Evolutionary conservation across 2,329 filamentous ascomycete genomes (phyloP), one percentile per base, ranked within the genome.

Genomic region (Capronia epimyces): DNA sequence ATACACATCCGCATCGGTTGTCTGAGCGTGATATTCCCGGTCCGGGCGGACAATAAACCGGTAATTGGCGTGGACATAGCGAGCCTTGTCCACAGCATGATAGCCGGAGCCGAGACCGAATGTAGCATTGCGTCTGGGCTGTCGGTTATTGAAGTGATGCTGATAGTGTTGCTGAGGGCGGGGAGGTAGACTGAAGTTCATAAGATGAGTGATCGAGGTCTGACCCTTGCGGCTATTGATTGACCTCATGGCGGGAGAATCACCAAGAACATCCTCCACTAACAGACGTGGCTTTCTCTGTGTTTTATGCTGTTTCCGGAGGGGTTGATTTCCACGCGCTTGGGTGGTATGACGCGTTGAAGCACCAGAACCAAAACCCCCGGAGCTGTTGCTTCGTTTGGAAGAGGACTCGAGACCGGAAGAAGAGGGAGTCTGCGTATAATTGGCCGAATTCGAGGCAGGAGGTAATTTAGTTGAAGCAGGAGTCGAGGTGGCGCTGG

Each of bases 21-120:
- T 86, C 65, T 97, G 89, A 4, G 81, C 79, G 53, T 81, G 78
- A 66, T 97, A 98, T 63, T 84, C 81, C 51, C 82, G 84, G 49
- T 81, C 78, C 2, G 93, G 91, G 53, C 88, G 84, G 45, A 98
- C 90, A 52, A 98, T 86, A 67, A 98, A 98, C 49, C 93, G 86
- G 66, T 98, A 98, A 68, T 98, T 98, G 58, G 93, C 89, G 68
- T 98, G 90, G 13, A 98, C 84, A 60, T 88, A 89, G 74, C 84
- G 86, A 51, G 90, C 86, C 72, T 97, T 97, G 69, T 98, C 93
- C 37, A 83, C 81, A 12, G 88, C 83, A 68, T 96, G 89, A 68
- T 95, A 87, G 21, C 90, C 89, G 29, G 89, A 95, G 3, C 90
- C 89, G 34, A 87, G 75, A 0, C 89, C 89, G 85, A 87, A 95